A percentile compares a stretch with the other conserved stretches of the same genome.
Evolutionary conservation across 129 eudicot species (phyloP).

Genomic region (Chrysanthemum seticuspe): DNA sequence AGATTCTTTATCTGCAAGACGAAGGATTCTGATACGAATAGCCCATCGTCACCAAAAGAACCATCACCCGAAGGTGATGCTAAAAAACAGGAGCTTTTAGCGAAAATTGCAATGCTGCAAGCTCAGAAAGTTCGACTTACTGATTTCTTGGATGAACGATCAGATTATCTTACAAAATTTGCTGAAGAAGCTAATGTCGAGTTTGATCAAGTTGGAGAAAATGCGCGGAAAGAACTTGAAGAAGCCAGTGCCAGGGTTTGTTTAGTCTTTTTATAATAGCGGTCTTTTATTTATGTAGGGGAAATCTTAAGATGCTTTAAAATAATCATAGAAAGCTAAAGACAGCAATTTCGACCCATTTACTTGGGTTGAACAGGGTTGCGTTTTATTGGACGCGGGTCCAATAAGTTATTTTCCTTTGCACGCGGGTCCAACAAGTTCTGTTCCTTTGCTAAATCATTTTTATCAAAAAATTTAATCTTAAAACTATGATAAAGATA

Average conservation of each 20-base stretch:
- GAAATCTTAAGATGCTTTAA: background rate
- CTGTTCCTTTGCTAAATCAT: background rate
- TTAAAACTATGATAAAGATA: background rate
- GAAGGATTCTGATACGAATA: conserved; percentile 37
- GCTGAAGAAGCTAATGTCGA: conserved; percentile 84
- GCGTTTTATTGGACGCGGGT: background rate
- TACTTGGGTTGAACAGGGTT: background rate
- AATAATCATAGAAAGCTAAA: background rate
- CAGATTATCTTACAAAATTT: conserved; percentile 73
- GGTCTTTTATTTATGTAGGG: background rate
- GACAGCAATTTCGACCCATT: background rate
- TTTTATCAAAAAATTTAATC: background rate
- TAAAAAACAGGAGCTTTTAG: conserved; percentile 67
- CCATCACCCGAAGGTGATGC: conserved; percentile 60
- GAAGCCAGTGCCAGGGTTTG: conserved; percentile 86
- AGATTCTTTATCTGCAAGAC: conserved; percentile 47
- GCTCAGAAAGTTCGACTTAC: conserved; percentile 84
- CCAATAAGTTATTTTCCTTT: background rate
- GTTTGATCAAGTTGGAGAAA: conserved; percentile 77
- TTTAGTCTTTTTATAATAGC: conserved; percentile 7
- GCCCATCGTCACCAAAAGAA: conserved; percentile 24
- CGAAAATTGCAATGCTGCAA: conserved; percentile 81
- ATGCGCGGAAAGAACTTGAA: conserved; percentile 75
- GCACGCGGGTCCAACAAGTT: background rate
- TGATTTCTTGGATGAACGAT: conserved; percentile 77